phyloP scores from a whole-genome alignment of 192 early-diverging fungal genomes.

The Entophlyctis luteolus region DNA sequence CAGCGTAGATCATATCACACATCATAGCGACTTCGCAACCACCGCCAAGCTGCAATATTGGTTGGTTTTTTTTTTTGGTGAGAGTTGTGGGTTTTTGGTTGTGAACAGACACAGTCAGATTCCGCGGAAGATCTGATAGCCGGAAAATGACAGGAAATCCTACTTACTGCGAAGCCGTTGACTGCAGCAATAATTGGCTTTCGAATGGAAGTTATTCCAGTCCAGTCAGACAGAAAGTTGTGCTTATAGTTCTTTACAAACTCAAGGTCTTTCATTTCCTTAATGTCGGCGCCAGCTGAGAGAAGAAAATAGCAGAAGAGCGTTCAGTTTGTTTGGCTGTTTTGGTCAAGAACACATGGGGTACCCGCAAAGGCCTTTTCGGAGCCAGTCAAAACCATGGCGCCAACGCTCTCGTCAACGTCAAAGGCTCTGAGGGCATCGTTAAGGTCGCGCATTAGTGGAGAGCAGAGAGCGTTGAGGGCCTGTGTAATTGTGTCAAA shows the following conservation, averaged over 20 bases:
- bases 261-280: conserved; percentile 91
- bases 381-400: conserved; percentile 92
- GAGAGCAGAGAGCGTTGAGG: conserved; percentile 91
- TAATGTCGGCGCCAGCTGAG: conserved; percentile 98
- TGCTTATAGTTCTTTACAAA: conserved; percentile 85
- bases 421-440: conserved; percentile 77
- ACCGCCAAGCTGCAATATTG: conserved; percentile 73
- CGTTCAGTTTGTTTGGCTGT: neutral
- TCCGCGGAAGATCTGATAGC: neutral
- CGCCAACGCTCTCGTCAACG: conserved; percentile 70
- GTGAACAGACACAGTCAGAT: neutral
- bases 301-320: conserved; percentile 2
- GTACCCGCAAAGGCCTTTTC: conserved; percentile 93
- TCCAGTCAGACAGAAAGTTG: conserved; percentile 94
- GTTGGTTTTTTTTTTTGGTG: neutral
- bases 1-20: conserved; percentile 96
- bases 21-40: conserved; percentile 99
- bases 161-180: conserved; percentile 87
- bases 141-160: neutral
- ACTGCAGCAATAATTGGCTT: conserved; percentile 98
- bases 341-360: neutral
- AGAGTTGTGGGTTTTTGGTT: neutral
- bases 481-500: conserved; percentile 63
- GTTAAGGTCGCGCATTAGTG: conserved; percentile 90
- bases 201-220: conserved; percentile 79